Evolutionary conservation across 345 rosid species (phyloP).

Genomic region (Physaria fendleri): DNA sequence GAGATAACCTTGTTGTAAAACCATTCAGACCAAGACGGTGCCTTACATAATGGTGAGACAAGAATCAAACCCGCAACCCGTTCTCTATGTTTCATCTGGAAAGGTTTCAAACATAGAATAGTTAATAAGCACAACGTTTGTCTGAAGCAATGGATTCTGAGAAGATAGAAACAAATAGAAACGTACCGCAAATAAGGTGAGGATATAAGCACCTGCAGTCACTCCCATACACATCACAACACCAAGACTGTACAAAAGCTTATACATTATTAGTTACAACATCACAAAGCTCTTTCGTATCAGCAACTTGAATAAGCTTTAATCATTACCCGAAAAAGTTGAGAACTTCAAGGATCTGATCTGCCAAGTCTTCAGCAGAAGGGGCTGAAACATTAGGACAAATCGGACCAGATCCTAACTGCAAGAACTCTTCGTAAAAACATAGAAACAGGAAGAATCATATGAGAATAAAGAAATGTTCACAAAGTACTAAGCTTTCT

Average conservation of each 20-base stretch:
- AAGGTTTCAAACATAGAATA: slow-evolving; percentile 10
- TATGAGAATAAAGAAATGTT: too few relatives aligned
- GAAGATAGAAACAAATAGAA: background rate
- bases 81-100: slow-evolving; percentile 85
- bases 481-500: too few relatives aligned
- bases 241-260: slow-evolving; percentile 54
- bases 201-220: slow-evolving; percentile 89
- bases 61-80: slow-evolving; percentile 89
- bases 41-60: slow-evolving; percentile 81
- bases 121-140: background rate
- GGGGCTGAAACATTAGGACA: slow-evolving; percentile 41
- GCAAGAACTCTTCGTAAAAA: slow-evolving; percentile 65
- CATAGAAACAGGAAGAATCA: slow-evolving; percentile 24
- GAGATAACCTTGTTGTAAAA: slow-evolving; percentile 72
- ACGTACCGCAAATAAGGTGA: slow-evolving; percentile 79
- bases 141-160: background rate
- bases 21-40: slow-evolving; percentile 98
- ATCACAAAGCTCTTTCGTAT: background rate
- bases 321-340: slow-evolving; percentile 69
- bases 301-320: slow-evolving; percentile 3
- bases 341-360: slow-evolving; percentile 83
- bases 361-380: slow-evolving; percentile 81
- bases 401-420: slow-evolving; percentile 87
- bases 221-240: slow-evolving; percentile 97
- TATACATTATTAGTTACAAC: slow-evolving; percentile 1